Evolutionary conservation across 441 rosid genomes (phyloP).

Genomic region (Biscutella laevigata): DNA sequence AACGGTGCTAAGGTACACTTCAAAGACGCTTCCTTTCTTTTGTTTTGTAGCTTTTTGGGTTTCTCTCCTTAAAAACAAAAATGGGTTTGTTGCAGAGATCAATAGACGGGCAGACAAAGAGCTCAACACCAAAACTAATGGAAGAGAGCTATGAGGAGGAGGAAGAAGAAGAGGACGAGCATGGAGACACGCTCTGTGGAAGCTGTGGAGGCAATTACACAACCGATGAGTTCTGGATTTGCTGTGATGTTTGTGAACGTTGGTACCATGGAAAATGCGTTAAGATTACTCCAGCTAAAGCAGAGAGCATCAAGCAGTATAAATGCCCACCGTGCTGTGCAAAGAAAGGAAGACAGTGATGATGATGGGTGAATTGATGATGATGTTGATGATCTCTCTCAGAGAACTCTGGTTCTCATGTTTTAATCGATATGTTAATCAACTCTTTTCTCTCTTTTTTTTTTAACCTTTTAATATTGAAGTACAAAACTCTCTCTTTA

Average conservation of each 20-base stretch:
- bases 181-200: constrained; percentile 48
- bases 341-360: constrained; percentile 51
- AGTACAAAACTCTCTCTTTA: constrained; percentile 25
- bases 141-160: constrained; percentile 39
- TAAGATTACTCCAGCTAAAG: constrained; percentile 54
- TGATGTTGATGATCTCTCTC: constrained; percentile 8
- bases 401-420: constrained; percentile 17
- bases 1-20: constrained; percentile 51
- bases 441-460: not conserved
- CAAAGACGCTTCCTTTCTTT: not conserved
- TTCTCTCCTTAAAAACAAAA: not conserved
- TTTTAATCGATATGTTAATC: constrained; percentile 20
- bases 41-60: not conserved
- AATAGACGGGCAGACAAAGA: constrained; percentile 49
- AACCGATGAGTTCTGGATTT: constrained; percentile 50
- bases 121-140: constrained; percentile 33
- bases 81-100: constrained; percentile 34
- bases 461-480: constrained; percentile 15
- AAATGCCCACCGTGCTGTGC: constrained; percentile 57
- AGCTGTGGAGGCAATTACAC: constrained; percentile 47
- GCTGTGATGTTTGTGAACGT: constrained; percentile 51
- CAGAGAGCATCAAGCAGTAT: constrained; percentile 52
- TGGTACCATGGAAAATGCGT: constrained; percentile 61
- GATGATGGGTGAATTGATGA: not conserved
- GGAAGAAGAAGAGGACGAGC: constrained; percentile 48